phyloP scores from a whole-genome alignment of 2,329 filamentous ascomycete species.

The Aspergillus fijiensis region DNA sequence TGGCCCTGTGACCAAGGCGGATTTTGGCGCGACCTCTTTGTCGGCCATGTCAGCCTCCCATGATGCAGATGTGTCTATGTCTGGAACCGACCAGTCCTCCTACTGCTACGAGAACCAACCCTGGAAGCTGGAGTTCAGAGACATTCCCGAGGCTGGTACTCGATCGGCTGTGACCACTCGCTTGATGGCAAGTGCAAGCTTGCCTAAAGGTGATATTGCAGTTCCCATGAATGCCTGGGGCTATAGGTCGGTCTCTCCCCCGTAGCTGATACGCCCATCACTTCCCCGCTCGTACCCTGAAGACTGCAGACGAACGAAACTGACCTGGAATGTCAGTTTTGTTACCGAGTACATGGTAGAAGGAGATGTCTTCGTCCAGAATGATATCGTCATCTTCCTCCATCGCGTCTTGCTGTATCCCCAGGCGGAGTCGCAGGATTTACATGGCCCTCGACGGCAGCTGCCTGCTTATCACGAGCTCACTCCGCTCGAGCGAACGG shows the following conservation, averaged over 20 bases:
- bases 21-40: conserved; percentile 31
- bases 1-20: conserved; percentile 41
- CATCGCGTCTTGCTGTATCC: conserved; percentile 55
- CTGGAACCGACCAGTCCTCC: conserved; percentile 24
- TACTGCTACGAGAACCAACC: conserved; percentile 40
- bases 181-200: conserved; percentile 49
- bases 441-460: conserved; percentile 32
- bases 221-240: conserved; percentile 53
- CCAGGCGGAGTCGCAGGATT: conserved; percentile 37
- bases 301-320: neutral
- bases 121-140: conserved; percentile 50
- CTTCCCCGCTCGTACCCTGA: conserved; percentile 5
- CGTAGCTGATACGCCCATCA: conserved; percentile 1
- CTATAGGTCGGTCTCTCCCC: conserved; percentile 48
- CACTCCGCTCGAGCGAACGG: conserved; percentile 55
- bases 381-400: conserved; percentile 58
- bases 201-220: conserved; percentile 52
- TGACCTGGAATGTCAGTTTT: conserved; percentile 43
- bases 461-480: conserved; percentile 49
- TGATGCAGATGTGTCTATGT: conserved; percentile 38
- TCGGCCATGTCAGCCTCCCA: conserved; percentile 1
- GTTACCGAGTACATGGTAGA: conserved; percentile 57
- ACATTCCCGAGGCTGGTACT: conserved; percentile 53
- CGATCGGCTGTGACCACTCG: conserved; percentile 55
- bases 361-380: conserved; percentile 58